phyloP scores from a whole-genome alignment of 2,329 filamentous ascomycete genomes.

The Pseudopithomyces chartarum region DNA sequence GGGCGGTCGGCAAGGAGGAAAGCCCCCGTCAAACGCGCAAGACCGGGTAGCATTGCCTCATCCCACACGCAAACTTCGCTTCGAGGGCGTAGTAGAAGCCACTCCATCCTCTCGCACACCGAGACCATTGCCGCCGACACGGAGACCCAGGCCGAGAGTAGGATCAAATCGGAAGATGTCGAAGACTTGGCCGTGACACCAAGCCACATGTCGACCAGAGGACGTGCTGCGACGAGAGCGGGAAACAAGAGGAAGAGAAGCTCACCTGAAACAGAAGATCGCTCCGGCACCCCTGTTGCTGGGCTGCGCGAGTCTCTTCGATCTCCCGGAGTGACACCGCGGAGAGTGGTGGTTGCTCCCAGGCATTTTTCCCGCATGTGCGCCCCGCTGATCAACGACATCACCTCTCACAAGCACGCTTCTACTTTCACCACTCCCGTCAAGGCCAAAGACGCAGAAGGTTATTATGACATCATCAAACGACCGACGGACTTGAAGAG shows the following conservation, averaged over 20 bases:
- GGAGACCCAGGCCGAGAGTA: constrained; percentile 44
- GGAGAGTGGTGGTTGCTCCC: constrained; percentile 47
- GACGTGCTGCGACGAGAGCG: constrained; percentile 31
- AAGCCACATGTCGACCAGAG: constrained; percentile 37
- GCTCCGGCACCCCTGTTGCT: constrained; percentile 27
- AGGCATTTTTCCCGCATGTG: constrained; percentile 56
- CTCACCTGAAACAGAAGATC: constrained; percentile 39
- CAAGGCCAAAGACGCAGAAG: constrained; percentile 55
- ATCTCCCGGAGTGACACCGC: constrained; percentile 5
- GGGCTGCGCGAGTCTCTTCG: no score
- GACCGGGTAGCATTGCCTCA: constrained; percentile 51
- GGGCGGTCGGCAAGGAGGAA: constrained; percentile 37
- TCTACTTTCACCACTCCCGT: constrained; percentile 57
- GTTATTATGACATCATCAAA: constrained; percentile 58
- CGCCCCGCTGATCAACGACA: constrained; percentile 57
- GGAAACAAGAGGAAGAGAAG: constrained; percentile 50
- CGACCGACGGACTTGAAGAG: constrained; percentile 58
- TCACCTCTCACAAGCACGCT: constrained; percentile 57
- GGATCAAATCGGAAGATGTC: constrained; percentile 54
- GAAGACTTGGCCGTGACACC: constrained; percentile 39
- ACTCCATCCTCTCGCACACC: constrained; percentile 53
- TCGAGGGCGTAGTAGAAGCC: constrained; percentile 53
- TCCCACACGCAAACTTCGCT: constrained; percentile 52
- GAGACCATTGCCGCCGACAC: constrained; percentile 49
- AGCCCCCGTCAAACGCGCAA: constrained; percentile 30